A percentile compares a stretch with the other conserved stretches of the same genome.
These are phyloP conservation scores for Diaporthe citriasiana DNA, from an alignment of 2,329 filamentous ascomycete species.

Conservation along the genomic window DNA sequence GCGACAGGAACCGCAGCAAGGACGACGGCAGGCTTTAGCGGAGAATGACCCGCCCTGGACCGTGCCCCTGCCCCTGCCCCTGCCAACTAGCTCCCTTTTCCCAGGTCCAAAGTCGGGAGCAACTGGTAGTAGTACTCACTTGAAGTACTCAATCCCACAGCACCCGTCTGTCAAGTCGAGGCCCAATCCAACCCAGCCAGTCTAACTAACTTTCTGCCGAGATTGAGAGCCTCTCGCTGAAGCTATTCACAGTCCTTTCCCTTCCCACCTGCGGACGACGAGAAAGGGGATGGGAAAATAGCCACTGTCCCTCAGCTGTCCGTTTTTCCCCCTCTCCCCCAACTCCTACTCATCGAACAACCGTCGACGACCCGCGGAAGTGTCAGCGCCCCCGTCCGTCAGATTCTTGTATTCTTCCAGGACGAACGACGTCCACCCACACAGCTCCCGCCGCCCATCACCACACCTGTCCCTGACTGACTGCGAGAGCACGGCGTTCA, in stretches of 20 bases:
- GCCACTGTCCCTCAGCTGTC: slow-evolving; percentile 24
- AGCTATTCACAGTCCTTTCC: slow-evolving; percentile 38
- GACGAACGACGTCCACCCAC: slow-evolving; percentile 10
- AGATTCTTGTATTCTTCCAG: slow-evolving; percentile 49
- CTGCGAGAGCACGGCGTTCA: slow-evolving; percentile 25
- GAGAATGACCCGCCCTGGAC: slow-evolving; percentile 16
- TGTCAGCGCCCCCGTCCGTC: slow-evolving; percentile 47
- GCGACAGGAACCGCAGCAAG: neutral
- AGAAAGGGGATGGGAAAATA: slow-evolving; percentile 38
- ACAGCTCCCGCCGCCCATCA: slow-evolving; percentile 20
- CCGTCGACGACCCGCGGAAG: slow-evolving; percentile 20
- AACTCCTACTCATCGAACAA: neutral
- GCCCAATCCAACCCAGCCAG: slow-evolving; percentile 28
- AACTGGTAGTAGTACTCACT: slow-evolving; percentile 22
- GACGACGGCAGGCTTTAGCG: neutral
- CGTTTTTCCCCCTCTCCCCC: slow-evolving; percentile 12
- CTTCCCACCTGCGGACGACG: slow-evolving; percentile 21
- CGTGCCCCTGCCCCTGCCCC: slow-evolving; percentile 33
- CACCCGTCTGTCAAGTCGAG: slow-evolving; percentile 24
- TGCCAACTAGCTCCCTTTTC: slow-evolving; percentile 31
- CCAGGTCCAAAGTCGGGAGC: slow-evolving; percentile 6
- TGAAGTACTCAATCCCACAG: slow-evolving; percentile 29
- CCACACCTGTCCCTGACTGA: slow-evolving; percentile 17
- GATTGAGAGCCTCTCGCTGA: slow-evolving; percentile 34
- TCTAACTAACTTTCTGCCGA: slow-evolving; percentile 37